Evolutionary conservation across 176 grass and related monocot genomes (phyloP).

Genomic region (Chrysopogon serrulatus): DNA sequence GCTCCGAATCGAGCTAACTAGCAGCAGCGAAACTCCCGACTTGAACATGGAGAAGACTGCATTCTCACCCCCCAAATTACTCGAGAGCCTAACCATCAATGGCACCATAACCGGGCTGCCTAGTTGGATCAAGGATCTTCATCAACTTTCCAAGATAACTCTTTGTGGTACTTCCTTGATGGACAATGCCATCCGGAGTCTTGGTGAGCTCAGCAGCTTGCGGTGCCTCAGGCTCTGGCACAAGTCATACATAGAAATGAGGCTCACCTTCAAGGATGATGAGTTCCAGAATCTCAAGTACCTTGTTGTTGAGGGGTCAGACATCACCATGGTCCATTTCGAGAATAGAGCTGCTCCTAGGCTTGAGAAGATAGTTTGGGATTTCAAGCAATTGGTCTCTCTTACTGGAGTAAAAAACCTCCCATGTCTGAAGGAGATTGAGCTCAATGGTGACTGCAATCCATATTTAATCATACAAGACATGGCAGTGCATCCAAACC

Average conservation of each 20-base stretch:
- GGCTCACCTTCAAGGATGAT: background rate
- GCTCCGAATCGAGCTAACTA: background rate
- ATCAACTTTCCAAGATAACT: background rate
- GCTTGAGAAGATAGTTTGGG: background rate
- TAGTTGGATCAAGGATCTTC: conserved; percentile 10
- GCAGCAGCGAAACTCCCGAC: background rate
- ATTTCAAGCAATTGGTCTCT: background rate
- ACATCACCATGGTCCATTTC: background rate
- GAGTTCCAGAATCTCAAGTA: background rate
- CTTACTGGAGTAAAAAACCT: background rate
- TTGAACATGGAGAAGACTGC: background rate
- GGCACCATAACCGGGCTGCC: background rate
- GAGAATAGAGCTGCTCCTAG: background rate
- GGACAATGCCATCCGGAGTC: background rate
- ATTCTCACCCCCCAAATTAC: conserved; percentile 5
- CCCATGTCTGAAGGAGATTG: background rate
- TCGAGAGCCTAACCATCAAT: conserved; percentile 13
- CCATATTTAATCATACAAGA: background rate
- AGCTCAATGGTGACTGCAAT: background rate
- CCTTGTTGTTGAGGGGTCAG: background rate
- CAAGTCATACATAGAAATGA: background rate
- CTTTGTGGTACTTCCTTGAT: background rate
- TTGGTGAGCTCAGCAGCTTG: background rate
- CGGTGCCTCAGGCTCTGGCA: background rate
- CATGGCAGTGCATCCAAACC: background rate